A percentile compares a stretch with the other conserved stretches of the same genome.
These are phyloP conservation scores for Podila epicladia DNA, from an alignment of 192 early-diverging fungal species.

Conservation along the genomic window DNA sequence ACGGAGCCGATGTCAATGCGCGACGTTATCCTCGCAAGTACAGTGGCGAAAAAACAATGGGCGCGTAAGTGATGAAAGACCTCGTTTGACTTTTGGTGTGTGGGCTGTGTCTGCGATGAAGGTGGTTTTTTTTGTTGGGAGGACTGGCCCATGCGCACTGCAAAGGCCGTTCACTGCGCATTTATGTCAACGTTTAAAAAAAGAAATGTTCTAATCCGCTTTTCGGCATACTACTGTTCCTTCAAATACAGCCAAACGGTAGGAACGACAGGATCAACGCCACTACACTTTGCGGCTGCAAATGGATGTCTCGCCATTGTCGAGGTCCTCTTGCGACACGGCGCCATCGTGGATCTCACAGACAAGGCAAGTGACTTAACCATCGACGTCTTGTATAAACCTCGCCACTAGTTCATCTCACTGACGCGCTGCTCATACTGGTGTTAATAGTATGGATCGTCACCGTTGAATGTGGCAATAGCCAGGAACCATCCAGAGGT, in stretches of 20 bases:
- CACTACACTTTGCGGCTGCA: constrained; percentile 87
- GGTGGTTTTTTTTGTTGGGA: constrained; percentile 1
- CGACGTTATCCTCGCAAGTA: constrained; percentile 55
- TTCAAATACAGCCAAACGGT: constrained; percentile 41
- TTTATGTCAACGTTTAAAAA: background rate
- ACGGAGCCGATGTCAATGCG: constrained; percentile 75
- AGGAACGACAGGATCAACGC: constrained; percentile 74
- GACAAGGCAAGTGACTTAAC: constrained; percentile 54
- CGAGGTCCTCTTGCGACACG: constrained; percentile 67
- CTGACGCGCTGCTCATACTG: background rate
- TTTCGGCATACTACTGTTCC: background rate
- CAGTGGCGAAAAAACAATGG: constrained; percentile 31
- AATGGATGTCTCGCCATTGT: constrained; percentile 72
- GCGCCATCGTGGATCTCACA: constrained; percentile 65
- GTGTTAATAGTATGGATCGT: constrained; percentile 55
- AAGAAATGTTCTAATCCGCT: background rate
- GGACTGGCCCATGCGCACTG: constrained; percentile 20
- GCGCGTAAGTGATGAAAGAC: constrained; percentile 15
- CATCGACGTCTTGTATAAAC: background rate
- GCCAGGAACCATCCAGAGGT: constrained; percentile 64
- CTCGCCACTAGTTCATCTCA: too few species aligned
- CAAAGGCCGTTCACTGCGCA: background rate
- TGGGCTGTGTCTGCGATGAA: too few species aligned
- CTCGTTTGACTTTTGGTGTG: too few species aligned
- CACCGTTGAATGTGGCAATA: constrained; percentile 56